A percentile compares a stretch with the other conserved stretches of the same genome.
phyloP scores from a whole-genome alignment of 768 basidiomycete species.

The Leccinum variicolor region DNA sequence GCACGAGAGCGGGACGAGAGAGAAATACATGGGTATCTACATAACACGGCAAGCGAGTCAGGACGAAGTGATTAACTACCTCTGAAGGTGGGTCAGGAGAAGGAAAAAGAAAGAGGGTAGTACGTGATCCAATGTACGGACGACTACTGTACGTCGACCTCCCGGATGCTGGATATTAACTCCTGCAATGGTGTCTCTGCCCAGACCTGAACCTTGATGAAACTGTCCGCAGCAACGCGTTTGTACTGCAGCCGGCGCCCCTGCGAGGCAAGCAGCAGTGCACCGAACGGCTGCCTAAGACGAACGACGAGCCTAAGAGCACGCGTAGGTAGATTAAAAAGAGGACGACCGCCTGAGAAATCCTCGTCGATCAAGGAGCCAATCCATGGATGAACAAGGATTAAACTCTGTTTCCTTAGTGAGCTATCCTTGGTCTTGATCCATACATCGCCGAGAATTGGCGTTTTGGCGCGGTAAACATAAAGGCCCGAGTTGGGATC shows the following conservation, averaged over 20 bases:
- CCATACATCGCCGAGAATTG: neutral
- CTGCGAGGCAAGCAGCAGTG: neutral
- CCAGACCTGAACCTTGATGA: neutral
- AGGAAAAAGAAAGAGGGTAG: neutral
- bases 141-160: too few species aligned
- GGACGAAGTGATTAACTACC: neutral
- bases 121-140: neutral
- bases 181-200: neutral
- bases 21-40: neutral
- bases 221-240: neutral
- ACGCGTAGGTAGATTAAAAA: neutral
- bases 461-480: neutral
- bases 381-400: neutral
- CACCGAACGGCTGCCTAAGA: neutral
- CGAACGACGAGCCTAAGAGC: neutral
- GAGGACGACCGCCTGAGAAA: neutral
- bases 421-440: neutral
- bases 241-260: neutral
- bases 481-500: neutral
- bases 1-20: neutral
- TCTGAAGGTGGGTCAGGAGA: too few species aligned
- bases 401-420: neutral
- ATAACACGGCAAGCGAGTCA: neutral
- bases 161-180: neutral
- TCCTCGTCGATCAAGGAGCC: neutral